These are phyloP conservation scores for Saitozyma sp. DNA, from an alignment of 768 basidiomycete genomes.

Conservation along the genomic window DNA sequence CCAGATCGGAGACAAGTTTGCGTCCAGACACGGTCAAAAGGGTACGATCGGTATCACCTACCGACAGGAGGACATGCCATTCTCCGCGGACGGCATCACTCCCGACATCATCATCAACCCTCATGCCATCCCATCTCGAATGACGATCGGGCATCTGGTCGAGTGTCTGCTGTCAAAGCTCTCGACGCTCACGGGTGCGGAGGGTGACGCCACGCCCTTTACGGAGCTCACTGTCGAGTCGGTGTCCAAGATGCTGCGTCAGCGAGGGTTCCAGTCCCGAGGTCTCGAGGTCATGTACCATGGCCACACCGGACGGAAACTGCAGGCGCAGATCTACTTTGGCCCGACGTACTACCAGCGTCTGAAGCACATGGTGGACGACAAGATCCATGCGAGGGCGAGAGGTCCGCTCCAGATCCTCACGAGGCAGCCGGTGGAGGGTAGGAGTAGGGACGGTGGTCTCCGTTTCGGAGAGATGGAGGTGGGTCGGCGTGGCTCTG, in stretches of 20 bases:
- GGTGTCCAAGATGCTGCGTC: conserved; percentile 85
- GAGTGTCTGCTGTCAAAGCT: conserved; percentile 96
- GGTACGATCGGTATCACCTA: conserved; percentile 99
- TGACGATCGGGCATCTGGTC: conserved; percentile 99
- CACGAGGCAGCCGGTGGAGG: conserved; percentile 96
- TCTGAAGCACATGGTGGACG: conserved; percentile 99
- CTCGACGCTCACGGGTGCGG: conserved; percentile 90
- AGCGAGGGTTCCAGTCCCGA: conserved; percentile 93
- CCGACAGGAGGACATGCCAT: conserved; percentile 99
- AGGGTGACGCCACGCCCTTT: conserved; percentile 98
- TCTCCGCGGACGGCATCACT: conserved; percentile 92
- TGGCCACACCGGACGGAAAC: conserved; percentile 95
- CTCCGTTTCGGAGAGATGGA: conserved; percentile 99
- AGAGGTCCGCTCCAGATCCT: conserved; percentile 96
- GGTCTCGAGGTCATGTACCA: conserved; percentile 99
- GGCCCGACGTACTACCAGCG: conserved; percentile 99
- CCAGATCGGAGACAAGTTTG: conserved; percentile 98
- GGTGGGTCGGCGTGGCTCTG: conserved; percentile 31
- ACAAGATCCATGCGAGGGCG: conserved; percentile 98
- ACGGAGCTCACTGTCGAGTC: conserved; percentile 96
- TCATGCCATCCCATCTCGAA: conserved; percentile 98
- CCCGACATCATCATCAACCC: conserved; percentile 99
- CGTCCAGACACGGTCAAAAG: conserved; percentile 98
- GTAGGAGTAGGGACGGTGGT: conserved; percentile 97
- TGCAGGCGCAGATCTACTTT: conserved; percentile 96